Percentiles rank a stretch among this genome's conserved stretches.
Evolutionary conservation across 1,139 yeast species (phyloP).

Genomic region (Blastobotrys petasosporus): DNA sequence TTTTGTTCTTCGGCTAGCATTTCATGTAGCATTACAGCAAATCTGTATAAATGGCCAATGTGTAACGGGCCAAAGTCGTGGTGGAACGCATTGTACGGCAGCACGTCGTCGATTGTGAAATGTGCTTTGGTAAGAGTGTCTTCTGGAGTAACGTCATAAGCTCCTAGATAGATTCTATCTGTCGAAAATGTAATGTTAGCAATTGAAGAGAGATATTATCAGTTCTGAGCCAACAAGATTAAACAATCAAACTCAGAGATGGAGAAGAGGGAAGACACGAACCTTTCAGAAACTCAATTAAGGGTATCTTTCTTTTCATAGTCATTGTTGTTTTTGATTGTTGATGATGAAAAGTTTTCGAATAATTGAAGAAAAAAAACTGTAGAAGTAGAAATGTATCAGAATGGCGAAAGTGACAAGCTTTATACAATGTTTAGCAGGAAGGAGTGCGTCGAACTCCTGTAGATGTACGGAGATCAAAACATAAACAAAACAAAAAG

Average conservation of each 20-base stretch:
- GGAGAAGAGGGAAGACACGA: constrained; percentile 12
- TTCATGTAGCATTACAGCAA: constrained; percentile 91
- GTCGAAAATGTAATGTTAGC: neutral
- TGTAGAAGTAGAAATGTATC: neutral
- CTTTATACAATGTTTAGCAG: no score
- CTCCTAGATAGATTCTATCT: constrained; percentile 87
- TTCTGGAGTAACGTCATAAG: constrained; percentile 72
- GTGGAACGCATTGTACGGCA: constrained; percentile 89
- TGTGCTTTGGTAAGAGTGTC: constrained; percentile 73
- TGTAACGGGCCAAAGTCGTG: constrained; percentile 95
- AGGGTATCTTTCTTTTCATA: constrained; percentile 25
- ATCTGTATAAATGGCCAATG: constrained; percentile 85
- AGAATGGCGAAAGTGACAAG: no score
- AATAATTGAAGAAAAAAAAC: neutral
- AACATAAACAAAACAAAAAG: no score
- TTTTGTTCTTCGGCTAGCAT: constrained; percentile 79
- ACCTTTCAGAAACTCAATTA: constrained; percentile 38
- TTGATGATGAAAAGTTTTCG: neutral
- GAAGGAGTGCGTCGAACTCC: no score
- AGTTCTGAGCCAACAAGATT: no score
- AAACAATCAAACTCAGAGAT: no score
- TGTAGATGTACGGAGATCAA: no score
- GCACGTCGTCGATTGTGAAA: constrained; percentile 86
- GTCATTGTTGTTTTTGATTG: constrained; percentile 1
- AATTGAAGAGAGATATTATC: neutral